Evolutionary conservation across 2,329 filamentous ascomycete species (phyloP).

Genomic region (Apiospora koreana): DNA sequence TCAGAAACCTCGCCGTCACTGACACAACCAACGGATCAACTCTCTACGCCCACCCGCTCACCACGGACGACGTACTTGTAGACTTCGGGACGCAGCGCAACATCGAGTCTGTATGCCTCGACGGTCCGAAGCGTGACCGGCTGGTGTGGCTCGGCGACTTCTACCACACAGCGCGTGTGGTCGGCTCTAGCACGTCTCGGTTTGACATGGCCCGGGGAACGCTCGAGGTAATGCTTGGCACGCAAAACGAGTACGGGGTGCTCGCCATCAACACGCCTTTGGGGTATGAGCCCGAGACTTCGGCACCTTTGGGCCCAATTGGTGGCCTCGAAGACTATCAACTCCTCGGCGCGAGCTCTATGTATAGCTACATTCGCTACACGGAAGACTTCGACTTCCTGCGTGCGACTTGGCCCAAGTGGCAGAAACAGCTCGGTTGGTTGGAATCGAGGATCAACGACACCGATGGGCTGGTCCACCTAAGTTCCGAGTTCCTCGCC

Average conservation of each 20-base stretch:
- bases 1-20: slow-evolving; percentile 35
- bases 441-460: slow-evolving; percentile 17
- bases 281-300: slow-evolving; percentile 17
- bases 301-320: background rate
- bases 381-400: slow-evolving; percentile 20
- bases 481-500: slow-evolving; percentile 20
- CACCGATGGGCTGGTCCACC: slow-evolving; percentile 18
- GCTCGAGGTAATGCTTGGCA: slow-evolving; percentile 30
- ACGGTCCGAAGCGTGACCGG: slow-evolving; percentile 43
- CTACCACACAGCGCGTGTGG: slow-evolving; percentile 39
- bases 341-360: slow-evolving; percentile 20
- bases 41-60: slow-evolving; percentile 34
- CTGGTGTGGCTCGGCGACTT: slow-evolving; percentile 45
- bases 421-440: slow-evolving; percentile 17
- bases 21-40: slow-evolving; percentile 29
- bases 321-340: slow-evolving; percentile 22
- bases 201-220: slow-evolving; percentile 37
- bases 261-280: slow-evolving; percentile 17
- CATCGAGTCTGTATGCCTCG: slow-evolving; percentile 37
- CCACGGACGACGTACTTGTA: slow-evolving; percentile 25
- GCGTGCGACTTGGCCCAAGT: slow-evolving; percentile 18
- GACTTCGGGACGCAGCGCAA: slow-evolving; percentile 40
- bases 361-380: slow-evolving; percentile 20
- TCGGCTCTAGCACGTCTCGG: slow-evolving; percentile 36
- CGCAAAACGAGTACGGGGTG: slow-evolving; percentile 17